Evolutionary conservation across 495 filamentous ascomycete genomes (phyloP), one percentile per base, ranked within the genome.

Genomic region (Oidiodendron maius): DNA sequence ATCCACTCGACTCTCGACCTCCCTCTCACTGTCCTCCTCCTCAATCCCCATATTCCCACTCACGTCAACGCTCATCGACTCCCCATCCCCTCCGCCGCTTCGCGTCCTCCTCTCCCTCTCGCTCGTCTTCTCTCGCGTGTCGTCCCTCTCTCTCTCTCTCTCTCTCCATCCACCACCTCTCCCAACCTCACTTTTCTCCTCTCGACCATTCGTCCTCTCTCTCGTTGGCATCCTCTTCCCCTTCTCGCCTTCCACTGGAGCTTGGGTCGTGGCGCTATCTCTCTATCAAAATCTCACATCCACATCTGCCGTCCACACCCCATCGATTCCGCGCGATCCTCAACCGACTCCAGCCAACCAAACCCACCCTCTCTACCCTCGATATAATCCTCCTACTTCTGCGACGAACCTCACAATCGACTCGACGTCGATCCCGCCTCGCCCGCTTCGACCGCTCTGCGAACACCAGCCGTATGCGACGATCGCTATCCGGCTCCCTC

Each of bases 401-500:
- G 26, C 26, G 5, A 30, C 26, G 26, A 12, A 30, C 5, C 12
- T 30, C 26, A 12, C 26, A 12, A 30, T 5, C 26, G 12, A 12
- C 26, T 30, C 26, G 5, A 12, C 26, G 12, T 30, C 26, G 12
- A 30, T 30, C 12, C 26, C 5, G 26, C 26, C 26, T 30, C 26
- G 5, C 18, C 17, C 4, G 38, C 20, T 40, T 4, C 38, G 3
- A 21, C 22, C 12, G 15, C 22, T 21, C 38, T 40, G 38, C 38
- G 38, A 40, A 21, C 15, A 22, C 17, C 15, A 40, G n/a, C 3
- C 38, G 20, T 40, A 40, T 40, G 38, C 38, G 38, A 40, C 38
- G 22, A 12, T 40, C 38, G 16, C 24, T 6, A 21, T 5, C 4
- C 16, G 34, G 22, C 17, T 37, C 26, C 35, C 26, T 18, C 30